Evolutionary conservation across 2,329 filamentous ascomycete species (phyloP).

Genomic region (Dendrostoma leiphaemia): DNA sequence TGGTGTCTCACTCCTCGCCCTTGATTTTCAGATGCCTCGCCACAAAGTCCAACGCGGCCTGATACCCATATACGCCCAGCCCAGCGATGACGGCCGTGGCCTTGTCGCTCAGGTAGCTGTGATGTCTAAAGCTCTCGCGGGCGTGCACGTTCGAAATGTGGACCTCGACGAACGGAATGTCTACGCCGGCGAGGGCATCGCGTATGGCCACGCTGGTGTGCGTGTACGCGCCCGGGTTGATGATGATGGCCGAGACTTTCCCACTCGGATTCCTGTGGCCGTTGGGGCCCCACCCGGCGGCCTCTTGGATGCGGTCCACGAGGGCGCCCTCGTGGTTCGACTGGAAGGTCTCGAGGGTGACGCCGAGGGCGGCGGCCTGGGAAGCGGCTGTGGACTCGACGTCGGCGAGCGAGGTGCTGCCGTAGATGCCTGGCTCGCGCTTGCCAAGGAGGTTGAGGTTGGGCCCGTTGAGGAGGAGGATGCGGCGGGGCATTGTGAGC

Average conservation of each 20-base stretch:
- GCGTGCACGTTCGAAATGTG: constrained; percentile 75
- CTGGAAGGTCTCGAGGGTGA: constrained; percentile 60
- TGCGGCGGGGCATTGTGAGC: constrained; percentile 37
- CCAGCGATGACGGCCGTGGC: constrained; percentile 72
- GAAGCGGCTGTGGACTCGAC: constrained; percentile 49
- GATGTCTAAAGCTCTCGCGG: constrained; percentile 65
- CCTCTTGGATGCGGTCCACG: constrained; percentile 70
- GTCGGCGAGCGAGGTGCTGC: constrained; percentile 64
- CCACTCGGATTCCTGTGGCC: constrained; percentile 12
- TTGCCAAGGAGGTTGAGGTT: constrained; percentile 79
- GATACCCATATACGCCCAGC: constrained; percentile 61
- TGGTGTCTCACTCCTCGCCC: constrained; percentile 19
- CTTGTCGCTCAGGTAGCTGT: constrained; percentile 74
- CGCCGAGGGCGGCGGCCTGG: constrained; percentile 47
- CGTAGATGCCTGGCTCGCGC: constrained; percentile 72
- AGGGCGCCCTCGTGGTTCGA: constrained; percentile 77
- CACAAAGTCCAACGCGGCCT: constrained; percentile 56
- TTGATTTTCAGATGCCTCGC: constrained; percentile 44
- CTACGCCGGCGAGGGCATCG: constrained; percentile 69
- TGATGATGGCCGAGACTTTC: constrained; percentile 63
- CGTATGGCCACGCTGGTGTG: constrained; percentile 74
- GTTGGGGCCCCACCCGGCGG: constrained; percentile 38
- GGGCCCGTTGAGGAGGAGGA: constrained; percentile 77
- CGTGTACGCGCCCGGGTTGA: constrained; percentile 74
- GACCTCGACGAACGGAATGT: constrained; percentile 74